phyloP scores from a whole-genome alignment of 768 basidiomycete species.

The Rubroboletus satanas region DNA sequence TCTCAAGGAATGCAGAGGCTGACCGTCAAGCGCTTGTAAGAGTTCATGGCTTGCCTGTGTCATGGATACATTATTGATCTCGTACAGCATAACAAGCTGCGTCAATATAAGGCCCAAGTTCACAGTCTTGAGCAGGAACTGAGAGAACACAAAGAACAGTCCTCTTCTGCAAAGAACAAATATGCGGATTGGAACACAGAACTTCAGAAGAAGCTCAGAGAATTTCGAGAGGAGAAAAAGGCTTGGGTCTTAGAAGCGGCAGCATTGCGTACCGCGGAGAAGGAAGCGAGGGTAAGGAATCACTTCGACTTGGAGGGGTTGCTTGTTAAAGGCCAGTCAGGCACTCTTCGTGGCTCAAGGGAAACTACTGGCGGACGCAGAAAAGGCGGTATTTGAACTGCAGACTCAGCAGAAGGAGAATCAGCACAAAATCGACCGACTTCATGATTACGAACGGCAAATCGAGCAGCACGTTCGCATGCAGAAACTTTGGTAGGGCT shows the following conservation, averaged over 20 bases:
- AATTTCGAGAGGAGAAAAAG: conserved; percentile 76
- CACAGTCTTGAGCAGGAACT: conserved; percentile 64
- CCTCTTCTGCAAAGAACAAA: conserved; percentile 68
- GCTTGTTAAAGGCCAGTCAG: conserved; percentile 31
- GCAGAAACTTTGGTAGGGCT: conserved; percentile 70
- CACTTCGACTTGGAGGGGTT: not conserved
- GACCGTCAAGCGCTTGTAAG: conserved; percentile 80
- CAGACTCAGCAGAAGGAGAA: conserved; percentile 74
- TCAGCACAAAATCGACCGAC: conserved; percentile 74
- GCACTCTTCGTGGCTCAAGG: conserved; percentile 67
- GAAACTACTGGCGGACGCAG: conserved; percentile 63
- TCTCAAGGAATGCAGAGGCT: conserved; percentile 70
- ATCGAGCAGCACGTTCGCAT: conserved; percentile 78
- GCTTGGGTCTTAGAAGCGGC: conserved; percentile 70
- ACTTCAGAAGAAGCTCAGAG: conserved; percentile 71
- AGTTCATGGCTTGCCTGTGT: conserved; percentile 4
- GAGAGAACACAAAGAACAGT: conserved; percentile 68
- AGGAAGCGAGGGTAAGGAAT: conserved; percentile 57
- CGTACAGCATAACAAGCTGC: conserved; percentile 73
- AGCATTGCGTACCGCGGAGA: conserved; percentile 62
- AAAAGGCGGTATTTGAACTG: conserved; percentile 64
- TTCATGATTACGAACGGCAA: conserved; percentile 82
- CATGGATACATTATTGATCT: conserved; percentile 4
- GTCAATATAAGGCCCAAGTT: conserved; percentile 70
- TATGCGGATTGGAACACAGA: conserved; percentile 83